These are phyloP conservation scores for Dothistroma pini DNA, from an alignment of 2,329 filamentous ascomycete species.

Conservation along the genomic window DNA sequence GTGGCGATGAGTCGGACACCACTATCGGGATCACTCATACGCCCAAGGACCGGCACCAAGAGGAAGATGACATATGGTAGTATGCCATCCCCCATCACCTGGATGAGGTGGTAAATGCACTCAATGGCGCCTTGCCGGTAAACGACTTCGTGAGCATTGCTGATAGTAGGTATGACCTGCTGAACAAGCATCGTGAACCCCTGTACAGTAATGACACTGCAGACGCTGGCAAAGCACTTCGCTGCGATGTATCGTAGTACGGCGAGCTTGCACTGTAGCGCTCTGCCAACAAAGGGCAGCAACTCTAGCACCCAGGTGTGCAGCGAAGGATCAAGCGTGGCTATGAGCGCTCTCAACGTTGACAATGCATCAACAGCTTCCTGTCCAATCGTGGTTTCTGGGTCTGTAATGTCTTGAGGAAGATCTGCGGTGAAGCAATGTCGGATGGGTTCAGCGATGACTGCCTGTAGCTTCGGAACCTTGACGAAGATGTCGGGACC, in stretches of 20 bases:
- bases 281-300: slow-evolving; percentile 81
- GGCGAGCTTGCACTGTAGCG: slow-evolving; percentile 80
- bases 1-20: slow-evolving; percentile 92
- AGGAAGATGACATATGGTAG: slow-evolving; percentile 98
- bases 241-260: slow-evolving; percentile 95
- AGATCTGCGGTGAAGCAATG: slow-evolving; percentile 67
- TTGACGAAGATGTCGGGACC: slow-evolving; percentile 72
- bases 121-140: slow-evolving; percentile 92
- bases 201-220: slow-evolving; percentile 90
- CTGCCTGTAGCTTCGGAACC: slow-evolving; percentile 73
- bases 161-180: slow-evolving; percentile 86
- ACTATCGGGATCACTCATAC: slow-evolving; percentile 98
- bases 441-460: slow-evolving; percentile 78
- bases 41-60: slow-evolving; percentile 90
- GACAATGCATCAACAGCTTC: slow-evolving; percentile 93
- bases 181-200: slow-evolving; percentile 96
- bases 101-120: slow-evolving; percentile 92
- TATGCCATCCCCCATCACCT: slow-evolving; percentile 96
- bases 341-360: slow-evolving; percentile 84
- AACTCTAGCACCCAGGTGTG: slow-evolving; percentile 78
- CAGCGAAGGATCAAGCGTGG: slow-evolving; percentile 74
- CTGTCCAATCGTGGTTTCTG: slow-evolving; percentile 75
- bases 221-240: slow-evolving; percentile 95
- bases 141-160: slow-evolving; percentile 81
- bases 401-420: slow-evolving; percentile 68